phyloP scores from a whole-genome alignment of 768 basidiomycete genomes.

The Lepiota venenata region DNA sequence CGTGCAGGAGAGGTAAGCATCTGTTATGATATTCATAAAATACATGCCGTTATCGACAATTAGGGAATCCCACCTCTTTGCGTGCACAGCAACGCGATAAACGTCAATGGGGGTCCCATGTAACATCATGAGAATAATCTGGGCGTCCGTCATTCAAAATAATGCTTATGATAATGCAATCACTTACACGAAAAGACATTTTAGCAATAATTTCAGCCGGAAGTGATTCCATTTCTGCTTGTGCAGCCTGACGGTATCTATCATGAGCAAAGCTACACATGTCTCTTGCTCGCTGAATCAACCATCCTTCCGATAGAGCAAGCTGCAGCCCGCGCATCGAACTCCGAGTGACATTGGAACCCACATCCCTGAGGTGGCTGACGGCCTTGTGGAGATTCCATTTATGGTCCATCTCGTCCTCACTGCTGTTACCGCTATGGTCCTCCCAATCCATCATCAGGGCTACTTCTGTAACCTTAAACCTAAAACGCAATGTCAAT shows the following conservation, averaged over 20 bases:
- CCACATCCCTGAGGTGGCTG: conserved; percentile 41
- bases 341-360: conserved; percentile 39
- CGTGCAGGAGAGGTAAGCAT: conserved; percentile 58
- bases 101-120: conserved; percentile 59
- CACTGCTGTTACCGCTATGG: conserved; percentile 45
- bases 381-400: conserved; percentile 53
- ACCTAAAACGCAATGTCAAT: conserved; percentile 32
- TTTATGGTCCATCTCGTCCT: conserved; percentile 49
- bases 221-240: conserved; percentile 52
- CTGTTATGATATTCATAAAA: conserved; percentile 25
- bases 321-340: conserved; percentile 69
- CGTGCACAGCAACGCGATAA: conserved; percentile 69
- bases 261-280: conserved; percentile 79
- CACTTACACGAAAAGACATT: conserved; percentile 65
- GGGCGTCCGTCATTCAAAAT: background rate
- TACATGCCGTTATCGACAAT: background rate
- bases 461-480: conserved; percentile 71
- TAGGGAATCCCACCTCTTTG: conserved; percentile 43
- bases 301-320: conserved; percentile 71
- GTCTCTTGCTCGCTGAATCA: conserved; percentile 67
- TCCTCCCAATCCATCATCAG: conserved; percentile 75
- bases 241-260: conserved; percentile 69
- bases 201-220: conserved; percentile 49
- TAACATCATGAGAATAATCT: conserved; percentile 74
- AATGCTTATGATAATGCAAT: background rate